These are phyloP conservation scores for Alternaria triticina DNA, from an alignment of 2,329 filamentous ascomycete genomes.

Conservation along the genomic window DNA sequence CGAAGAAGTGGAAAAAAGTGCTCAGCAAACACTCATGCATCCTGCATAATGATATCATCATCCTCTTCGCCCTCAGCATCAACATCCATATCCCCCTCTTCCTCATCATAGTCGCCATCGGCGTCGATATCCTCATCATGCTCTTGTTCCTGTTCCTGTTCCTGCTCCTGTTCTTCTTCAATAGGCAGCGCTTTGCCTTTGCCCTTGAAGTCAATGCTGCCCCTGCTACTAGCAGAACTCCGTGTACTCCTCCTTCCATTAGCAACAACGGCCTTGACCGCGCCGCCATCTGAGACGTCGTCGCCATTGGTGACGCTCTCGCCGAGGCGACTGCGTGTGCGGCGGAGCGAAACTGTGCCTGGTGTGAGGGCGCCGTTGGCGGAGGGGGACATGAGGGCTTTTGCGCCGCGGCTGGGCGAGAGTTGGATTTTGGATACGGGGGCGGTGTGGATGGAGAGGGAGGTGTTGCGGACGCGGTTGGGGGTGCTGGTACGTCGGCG, in stretches of 20 bases:
- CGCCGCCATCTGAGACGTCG: slow-evolving; percentile 39
- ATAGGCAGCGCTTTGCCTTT: slow-evolving; percentile 34
- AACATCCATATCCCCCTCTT: slow-evolving; percentile 16
- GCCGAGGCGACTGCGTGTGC: slow-evolving; percentile 54
- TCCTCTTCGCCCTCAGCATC: slow-evolving; percentile 32
- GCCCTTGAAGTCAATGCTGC: slow-evolving; percentile 33
- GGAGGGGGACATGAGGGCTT: slow-evolving; percentile 33
- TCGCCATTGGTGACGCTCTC: slow-evolving; percentile 49
- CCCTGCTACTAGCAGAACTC: slow-evolving; percentile 38
- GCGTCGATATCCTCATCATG: slow-evolving; percentile 37
- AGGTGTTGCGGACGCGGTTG: slow-evolving; percentile 32
- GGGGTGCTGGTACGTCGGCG: slow-evolving; percentile 47
- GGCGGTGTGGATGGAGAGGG: slow-evolving; percentile 38
- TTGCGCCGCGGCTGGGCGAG: slow-evolving; percentile 36
- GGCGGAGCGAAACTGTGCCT: slow-evolving; percentile 36
- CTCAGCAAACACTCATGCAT: background rate
- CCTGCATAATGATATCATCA: slow-evolving; percentile 31
- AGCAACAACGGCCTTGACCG: slow-evolving; percentile 31
- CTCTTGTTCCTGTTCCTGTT: slow-evolving; percentile 37
- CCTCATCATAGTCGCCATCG: slow-evolving; percentile 13
- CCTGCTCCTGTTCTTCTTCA: slow-evolving; percentile 36
- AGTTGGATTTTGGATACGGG: slow-evolving; percentile 42
- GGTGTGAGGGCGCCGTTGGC: slow-evolving; percentile 43
- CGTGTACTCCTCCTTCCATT: slow-evolving; percentile 39
- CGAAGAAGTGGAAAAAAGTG: background rate